Evolutionary conservation across 1,284 basidiomycete genomes (phyloP).

Genomic region (Malassezia restricta): DNA sequence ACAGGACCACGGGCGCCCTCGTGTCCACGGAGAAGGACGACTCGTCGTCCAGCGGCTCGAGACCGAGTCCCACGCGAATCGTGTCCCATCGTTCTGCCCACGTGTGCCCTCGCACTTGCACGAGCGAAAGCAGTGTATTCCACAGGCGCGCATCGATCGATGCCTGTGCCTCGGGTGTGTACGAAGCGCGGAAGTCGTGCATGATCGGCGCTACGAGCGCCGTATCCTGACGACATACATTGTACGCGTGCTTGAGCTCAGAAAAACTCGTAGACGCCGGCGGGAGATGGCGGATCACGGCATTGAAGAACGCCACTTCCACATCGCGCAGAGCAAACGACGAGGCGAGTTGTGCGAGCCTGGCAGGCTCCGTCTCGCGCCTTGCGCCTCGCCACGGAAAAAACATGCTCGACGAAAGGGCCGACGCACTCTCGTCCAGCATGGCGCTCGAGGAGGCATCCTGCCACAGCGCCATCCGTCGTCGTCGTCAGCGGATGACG

Average conservation of each 20-base stretch:
- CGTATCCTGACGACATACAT: slow-evolving; percentile 14
- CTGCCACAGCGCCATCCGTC: too few relatives aligned
- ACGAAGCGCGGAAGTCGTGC: slow-evolving; percentile 10
- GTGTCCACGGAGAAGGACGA: background rate
- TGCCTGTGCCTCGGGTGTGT: background rate
- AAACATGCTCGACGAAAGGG: slow-evolving; percentile 6
- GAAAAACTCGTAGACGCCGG: slow-evolving; percentile 29
- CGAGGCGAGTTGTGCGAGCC: slow-evolving; percentile 11
- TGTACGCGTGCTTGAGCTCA: slow-evolving; percentile 33
- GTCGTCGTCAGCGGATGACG: too few relatives aligned
- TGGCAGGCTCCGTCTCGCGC: background rate
- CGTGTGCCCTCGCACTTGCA: slow-evolving; percentile 31
- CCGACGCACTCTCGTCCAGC: slow-evolving; percentile 1
- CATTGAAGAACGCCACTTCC: slow-evolving; percentile 36
- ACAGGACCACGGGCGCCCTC: too few relatives aligned
- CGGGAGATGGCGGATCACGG: slow-evolving; percentile 21
- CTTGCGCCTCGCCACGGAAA: background rate
- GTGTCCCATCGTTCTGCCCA: slow-evolving; percentile 42
- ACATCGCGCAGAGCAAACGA: slow-evolving; percentile 18
- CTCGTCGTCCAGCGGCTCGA: slow-evolving; percentile 19
- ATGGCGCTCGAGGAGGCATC: background rate
- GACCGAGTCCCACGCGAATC: slow-evolving; percentile 33
- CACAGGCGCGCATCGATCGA: slow-evolving; percentile 30
- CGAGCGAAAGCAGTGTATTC: slow-evolving; percentile 34
- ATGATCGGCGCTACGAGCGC: background rate